Base-by-base conservation (phyloP, 495 filamentous ascomycete genomes). In the Xylaria acuta region DNA sequence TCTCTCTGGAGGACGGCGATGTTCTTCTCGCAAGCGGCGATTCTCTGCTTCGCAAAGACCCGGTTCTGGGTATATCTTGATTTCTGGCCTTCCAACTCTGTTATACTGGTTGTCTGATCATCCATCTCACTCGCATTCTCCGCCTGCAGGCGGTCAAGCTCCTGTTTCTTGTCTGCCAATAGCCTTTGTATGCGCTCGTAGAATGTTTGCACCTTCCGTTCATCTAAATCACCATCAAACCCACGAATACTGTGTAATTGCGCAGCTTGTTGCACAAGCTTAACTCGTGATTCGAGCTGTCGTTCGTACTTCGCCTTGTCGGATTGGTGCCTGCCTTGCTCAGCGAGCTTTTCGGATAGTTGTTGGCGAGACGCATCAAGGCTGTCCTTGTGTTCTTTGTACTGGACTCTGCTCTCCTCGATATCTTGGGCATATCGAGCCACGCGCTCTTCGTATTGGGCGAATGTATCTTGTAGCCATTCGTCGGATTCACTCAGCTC, bases 281-380 rank as follows among this genome's bases (percentile, higher is more conserved):
- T 84, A 71, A 91, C 86, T 34, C 95, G 91, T 32, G 86, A 81
- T 72, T 87, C 83, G 6, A 97, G 76, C 64, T 97, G 92, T 14
- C 90, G 89, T 77, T 97, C 94, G 75, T 95, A 94, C 72, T 91
- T 92, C 75, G 91, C 90, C 79, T 94, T 93, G 78, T 97, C 90
- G 9, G 95, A 94, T 80, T 96, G 90, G 76, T 90, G 90, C 76
- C 91, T 93, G 38, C 96, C 96, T 75, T 90, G 86, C 78, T 98
- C 96, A 18, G 90, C 89, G 58, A 94, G 90, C 80, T 97, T 98
- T 49, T 83, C 80, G 4, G 89, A 90, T 34, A 95, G 82, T 11
- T 84, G 77, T 30, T 84, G 80, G 9, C 92, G 89, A 47, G 82
- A 79, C 1, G 81, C 76, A 58, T 92, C 88, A 5, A 95, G 88